A percentile compares a stretch with the other conserved stretches of the same genome.
Conservation (phyloP, 768 basidiomycete genomes). For the Boletus speciosus region DNA sequence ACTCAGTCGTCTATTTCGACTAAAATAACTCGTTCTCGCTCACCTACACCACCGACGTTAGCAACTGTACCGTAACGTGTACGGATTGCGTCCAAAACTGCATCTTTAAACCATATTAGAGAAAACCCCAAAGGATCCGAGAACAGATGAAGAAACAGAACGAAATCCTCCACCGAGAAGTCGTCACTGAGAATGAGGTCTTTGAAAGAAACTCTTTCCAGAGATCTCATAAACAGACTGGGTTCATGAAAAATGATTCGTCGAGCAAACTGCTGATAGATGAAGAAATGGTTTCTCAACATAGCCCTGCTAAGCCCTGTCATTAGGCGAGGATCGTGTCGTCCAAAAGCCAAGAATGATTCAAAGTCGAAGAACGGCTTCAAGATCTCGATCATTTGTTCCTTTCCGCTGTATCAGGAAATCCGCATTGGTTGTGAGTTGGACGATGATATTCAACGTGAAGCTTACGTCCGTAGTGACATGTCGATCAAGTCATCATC, state of each 20-base stretch:
- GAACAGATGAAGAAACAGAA: slow-evolving; percentile 8
- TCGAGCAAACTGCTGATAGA: slow-evolving; percentile 24
- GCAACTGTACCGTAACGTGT: slow-evolving; percentile 5
- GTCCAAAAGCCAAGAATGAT: not conserved
- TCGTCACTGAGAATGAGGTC: slow-evolving; percentile 32
- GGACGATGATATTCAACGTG: not conserved
- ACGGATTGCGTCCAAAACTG: slow-evolving; percentile 22
- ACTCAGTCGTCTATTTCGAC: not conserved
- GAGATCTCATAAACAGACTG: slow-evolving; percentile 25
- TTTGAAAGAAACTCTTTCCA: slow-evolving; percentile 31
- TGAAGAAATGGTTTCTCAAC: not conserved
- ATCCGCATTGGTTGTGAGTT: not conserved
- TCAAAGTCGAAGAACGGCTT: slow-evolving; percentile 2
- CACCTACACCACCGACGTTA: slow-evolving; percentile 10
- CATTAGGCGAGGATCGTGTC: not conserved
- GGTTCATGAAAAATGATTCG: slow-evolving; percentile 32
- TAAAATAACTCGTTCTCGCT: not conserved
- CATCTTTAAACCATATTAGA: slow-evolving; percentile 27
- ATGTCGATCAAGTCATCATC: slow-evolving; percentile 19
- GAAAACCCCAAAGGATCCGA: slow-evolving; percentile 7
- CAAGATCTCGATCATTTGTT: not conserved
- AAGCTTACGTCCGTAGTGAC: slow-evolving; percentile 9
- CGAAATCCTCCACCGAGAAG: slow-evolving; percentile 24
- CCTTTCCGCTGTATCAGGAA: slow-evolving; percentile 3
- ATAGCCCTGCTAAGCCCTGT: not conserved